phyloP scores from a whole-genome alignment of 2,329 filamentous ascomycete species.

The Fusarium marasasianum region DNA sequence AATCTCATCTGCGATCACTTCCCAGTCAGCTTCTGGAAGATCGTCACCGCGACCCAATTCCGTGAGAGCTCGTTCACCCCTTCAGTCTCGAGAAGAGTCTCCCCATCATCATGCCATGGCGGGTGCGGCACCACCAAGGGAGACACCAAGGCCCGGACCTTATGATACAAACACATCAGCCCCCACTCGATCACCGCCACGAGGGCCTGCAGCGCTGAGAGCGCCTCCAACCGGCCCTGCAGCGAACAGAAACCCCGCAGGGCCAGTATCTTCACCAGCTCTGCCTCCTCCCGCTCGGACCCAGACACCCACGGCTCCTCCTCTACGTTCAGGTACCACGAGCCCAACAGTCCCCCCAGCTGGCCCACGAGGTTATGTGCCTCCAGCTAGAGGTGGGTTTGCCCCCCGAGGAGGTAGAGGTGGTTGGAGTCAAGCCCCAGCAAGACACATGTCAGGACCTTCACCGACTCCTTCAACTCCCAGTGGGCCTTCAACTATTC shows the following conservation, averaged over 20 bases:
- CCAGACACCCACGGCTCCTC: conserved; percentile 47
- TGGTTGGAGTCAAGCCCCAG: conserved; percentile 52
- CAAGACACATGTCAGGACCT: conserved; percentile 47
- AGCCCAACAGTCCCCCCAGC: conserved; percentile 62
- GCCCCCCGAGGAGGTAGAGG: conserved; percentile 57
- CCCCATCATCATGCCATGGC: conserved; percentile 44
- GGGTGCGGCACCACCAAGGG: conserved; percentile 41
- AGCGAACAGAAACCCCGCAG: conserved; percentile 51
- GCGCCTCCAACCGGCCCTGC: conserved; percentile 58
- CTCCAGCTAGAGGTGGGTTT: conserved; percentile 57
- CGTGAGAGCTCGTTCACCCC: conserved; percentile 58
- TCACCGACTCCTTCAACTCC: conserved; percentile 53
- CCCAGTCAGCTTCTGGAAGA: conserved; percentile 60
- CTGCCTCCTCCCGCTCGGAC: conserved; percentile 47
- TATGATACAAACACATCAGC: conserved; percentile 42
- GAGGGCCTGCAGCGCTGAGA: conserved; percentile 63
- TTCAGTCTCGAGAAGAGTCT: conserved; percentile 53
- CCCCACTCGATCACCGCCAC: conserved; percentile 59
- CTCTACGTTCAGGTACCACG: conserved; percentile 51
- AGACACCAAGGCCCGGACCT: conserved; percentile 41
- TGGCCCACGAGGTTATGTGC: conserved; percentile 64
- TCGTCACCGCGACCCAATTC: conserved; percentile 63
- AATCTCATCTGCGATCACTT: conserved; percentile 61
- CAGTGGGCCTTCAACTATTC: conserved; percentile 54
- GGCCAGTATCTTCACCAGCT: conserved; percentile 49